Conservation (phyloP, 2,329 filamentous ascomycete genomes). For the Ceratocystis diversiconidia region DNA sequence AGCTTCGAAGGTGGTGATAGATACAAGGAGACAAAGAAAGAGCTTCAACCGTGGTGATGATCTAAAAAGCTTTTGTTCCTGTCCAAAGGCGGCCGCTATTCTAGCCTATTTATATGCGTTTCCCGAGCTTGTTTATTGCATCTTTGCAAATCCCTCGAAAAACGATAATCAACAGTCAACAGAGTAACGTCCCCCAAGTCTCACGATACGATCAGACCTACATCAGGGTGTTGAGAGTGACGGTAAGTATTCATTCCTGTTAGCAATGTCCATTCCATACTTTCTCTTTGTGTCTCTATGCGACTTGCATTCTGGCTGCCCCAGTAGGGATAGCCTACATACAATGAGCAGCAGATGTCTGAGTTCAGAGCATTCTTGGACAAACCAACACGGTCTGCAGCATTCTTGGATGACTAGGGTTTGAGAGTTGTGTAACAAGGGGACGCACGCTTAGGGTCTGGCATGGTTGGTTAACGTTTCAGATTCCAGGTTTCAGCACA, state of each 20-base stretch:
- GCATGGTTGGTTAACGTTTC: not conserved
- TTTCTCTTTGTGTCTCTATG: too few relatives aligned
- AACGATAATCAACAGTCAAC: too few relatives aligned
- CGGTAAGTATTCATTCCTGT: too few relatives aligned
- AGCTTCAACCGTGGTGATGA: not conserved
- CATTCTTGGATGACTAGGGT: not conserved
- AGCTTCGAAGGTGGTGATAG: not conserved
- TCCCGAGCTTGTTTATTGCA: too few relatives aligned
- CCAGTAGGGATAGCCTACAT: not conserved
- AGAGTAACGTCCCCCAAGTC: too few relatives aligned
- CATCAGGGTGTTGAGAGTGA: too few relatives aligned
- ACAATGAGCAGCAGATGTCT: not conserved
- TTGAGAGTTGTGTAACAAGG: not conserved
- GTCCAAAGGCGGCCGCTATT: too few relatives aligned
- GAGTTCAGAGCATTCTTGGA: not conserved
- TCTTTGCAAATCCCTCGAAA: too few relatives aligned
- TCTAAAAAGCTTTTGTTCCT: not conserved
- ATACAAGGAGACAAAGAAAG: too few relatives aligned
- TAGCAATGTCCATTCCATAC: too few relatives aligned
- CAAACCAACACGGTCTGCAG: not conserved
- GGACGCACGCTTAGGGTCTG: not conserved
- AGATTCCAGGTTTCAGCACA: not conserved
- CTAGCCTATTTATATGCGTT: too few relatives aligned
- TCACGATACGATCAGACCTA: too few relatives aligned
- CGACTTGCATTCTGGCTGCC: not conserved